Conservation (phyloP, 768 basidiomycete species). For the Cystobasidium tubakii region DNA sequence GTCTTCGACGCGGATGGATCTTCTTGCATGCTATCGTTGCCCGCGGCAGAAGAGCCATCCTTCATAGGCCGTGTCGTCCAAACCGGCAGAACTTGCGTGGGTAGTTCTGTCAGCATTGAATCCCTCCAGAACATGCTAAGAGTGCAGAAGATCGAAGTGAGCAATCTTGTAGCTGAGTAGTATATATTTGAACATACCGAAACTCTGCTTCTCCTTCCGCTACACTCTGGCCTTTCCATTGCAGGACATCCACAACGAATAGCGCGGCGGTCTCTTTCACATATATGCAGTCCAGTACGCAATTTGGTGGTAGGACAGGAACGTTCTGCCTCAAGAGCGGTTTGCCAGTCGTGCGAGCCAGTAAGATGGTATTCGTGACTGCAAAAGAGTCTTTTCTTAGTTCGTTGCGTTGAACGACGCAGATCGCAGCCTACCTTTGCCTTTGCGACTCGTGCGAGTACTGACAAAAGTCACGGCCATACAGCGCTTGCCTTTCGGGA, state of each 20-base stretch:
- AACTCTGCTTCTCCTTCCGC: constrained; percentile 34
- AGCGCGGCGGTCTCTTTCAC: constrained; percentile 1
- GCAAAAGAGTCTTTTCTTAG: neutral
- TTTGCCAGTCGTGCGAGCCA: constrained; percentile 26
- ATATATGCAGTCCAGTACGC: constrained; percentile 36
- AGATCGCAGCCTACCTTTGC: constrained; percentile 4
- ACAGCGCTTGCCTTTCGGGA: constrained; percentile 35
- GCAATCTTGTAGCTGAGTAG: neutral
- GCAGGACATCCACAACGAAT: constrained; percentile 20
- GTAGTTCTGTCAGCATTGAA: constrained; percentile 26
- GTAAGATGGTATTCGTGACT: constrained; percentile 31
- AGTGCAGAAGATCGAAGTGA: neutral
- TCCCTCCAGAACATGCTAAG: constrained; percentile 29
- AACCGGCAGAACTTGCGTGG: neutral
- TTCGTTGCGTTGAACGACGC: too few relatives aligned
- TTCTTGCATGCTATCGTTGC: neutral
- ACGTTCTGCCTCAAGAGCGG: constrained; percentile 16
- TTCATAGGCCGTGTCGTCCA: neutral
- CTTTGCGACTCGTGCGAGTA: constrained; percentile 2
- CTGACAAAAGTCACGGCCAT: constrained; percentile 21
- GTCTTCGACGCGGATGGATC: neutral
- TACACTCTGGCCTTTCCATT: constrained; percentile 26
- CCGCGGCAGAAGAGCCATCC: neutral
- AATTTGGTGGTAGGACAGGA: constrained; percentile 18
- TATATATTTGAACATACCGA: constrained; percentile 2